Percentiles rank a stretch among this genome's conserved stretches.
These are phyloP conservation scores for Discostella stelligeroides DNA, from an alignment of 108 stramenopile species.

Conservation along the genomic window DNA sequence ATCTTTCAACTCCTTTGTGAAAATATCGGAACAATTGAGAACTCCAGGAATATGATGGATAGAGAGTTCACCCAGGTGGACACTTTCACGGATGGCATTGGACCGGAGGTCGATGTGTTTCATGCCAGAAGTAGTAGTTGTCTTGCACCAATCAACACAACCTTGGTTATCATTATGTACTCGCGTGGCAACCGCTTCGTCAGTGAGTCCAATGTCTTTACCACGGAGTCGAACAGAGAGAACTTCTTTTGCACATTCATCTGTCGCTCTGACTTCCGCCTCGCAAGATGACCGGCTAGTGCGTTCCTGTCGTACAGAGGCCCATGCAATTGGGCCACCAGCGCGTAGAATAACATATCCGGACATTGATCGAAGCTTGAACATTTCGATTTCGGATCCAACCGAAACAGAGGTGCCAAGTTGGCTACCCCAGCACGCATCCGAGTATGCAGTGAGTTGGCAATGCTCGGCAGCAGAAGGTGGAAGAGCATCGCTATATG, in stretches of 20 bases:
- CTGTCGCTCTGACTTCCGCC: conserved; percentile 19
- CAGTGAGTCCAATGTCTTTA: neutral
- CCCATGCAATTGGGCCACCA: conserved; percentile 21
- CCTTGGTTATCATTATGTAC: conserved; percentile 31
- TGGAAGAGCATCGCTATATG: conserved; percentile 14
- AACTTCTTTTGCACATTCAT: conserved; percentile 15
- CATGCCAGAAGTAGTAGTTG: conserved; percentile 13
- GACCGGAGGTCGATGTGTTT: conserved; percentile 27
- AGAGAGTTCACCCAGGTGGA: neutral
- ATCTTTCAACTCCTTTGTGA: conserved; percentile 10
- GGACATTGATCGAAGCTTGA: conserved; percentile 22
- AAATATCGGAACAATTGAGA: conserved; percentile 5
- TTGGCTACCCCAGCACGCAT: conserved; percentile 19
- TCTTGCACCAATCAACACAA: conserved; percentile 12
- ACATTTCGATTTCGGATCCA: conserved; percentile 6
- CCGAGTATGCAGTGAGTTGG: conserved; percentile 10
- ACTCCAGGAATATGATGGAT: conserved; percentile 17
- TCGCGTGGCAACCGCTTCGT: neutral
- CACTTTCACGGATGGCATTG: conserved; percentile 7
- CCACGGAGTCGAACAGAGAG: neutral
- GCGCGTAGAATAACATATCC: conserved; percentile 9
- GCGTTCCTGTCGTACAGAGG: conserved; percentile 7
- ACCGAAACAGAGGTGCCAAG: conserved; percentile 6
- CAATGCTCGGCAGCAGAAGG: neutral
- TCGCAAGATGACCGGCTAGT: conserved; percentile 18